phyloP scores from a whole-genome alignment of 1,284 basidiomycete genomes.

The Rhizoctonia solani region DNA sequence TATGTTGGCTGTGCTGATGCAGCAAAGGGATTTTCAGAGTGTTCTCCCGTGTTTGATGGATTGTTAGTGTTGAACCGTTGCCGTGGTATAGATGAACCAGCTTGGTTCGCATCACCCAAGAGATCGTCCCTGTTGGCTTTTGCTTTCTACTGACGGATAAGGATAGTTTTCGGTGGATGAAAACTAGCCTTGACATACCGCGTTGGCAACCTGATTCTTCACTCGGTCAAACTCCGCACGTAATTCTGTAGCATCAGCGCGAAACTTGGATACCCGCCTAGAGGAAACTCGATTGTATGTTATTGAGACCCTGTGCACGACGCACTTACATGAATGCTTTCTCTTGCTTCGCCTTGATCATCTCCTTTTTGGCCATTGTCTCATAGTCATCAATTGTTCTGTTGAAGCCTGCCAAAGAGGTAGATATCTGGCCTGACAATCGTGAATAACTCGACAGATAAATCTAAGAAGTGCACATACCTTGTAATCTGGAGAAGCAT shows the following conservation, averaged over 20 bases:
- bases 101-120: slow-evolving; percentile 48
- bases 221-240: slow-evolving; percentile 69
- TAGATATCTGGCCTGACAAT: slow-evolving; percentile 86
- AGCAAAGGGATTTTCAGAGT: slow-evolving; percentile 63
- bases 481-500: slow-evolving; percentile 79
- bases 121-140: slow-evolving; percentile 65
- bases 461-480: slow-evolving; percentile 55
- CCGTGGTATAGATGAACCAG: slow-evolving; percentile 55
- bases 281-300: background rate
- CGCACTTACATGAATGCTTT: slow-evolving; percentile 82
- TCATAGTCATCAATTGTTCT: slow-evolving; percentile 95
- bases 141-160: slow-evolving; percentile 53
- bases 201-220: slow-evolving; percentile 57
- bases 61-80: slow-evolving; percentile 60
- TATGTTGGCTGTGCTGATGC: slow-evolving; percentile 52
- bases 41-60: slow-evolving; percentile 45
- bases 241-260: slow-evolving; percentile 72
- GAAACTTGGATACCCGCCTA: slow-evolving; percentile 84
- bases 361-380: slow-evolving; percentile 91
- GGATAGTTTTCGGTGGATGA: slow-evolving; percentile 11
- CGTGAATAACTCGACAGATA: background rate
- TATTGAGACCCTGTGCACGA: slow-evolving; percentile 26
- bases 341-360: slow-evolving; percentile 91
- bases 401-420: slow-evolving; percentile 88
- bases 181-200: slow-evolving; percentile 46